Base-by-base conservation (phyloP, 2,329 filamentous ascomycete species). In the Colletotrichum cordylinicola region DNA sequence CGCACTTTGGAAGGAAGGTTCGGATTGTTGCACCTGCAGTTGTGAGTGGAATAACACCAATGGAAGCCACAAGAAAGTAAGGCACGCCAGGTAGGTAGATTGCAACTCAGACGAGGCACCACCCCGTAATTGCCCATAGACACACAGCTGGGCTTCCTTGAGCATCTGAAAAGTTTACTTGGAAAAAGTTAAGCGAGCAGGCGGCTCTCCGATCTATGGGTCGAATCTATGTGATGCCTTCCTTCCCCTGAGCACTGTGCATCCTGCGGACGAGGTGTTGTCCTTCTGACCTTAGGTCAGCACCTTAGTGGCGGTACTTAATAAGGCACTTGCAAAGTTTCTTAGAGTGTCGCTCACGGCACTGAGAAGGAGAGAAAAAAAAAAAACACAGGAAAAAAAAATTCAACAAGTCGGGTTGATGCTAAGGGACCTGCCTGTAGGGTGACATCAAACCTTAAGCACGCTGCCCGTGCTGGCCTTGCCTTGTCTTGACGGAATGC, bases 381-480 rank as follows among this genome's bases (percentile, higher is more conserved):
- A 24, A 12, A 35, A 39, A 24, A 8, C 27, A 27, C n/a, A n/a
- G n/a, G 27, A 31, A 12, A 43, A 43, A 18, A 43, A 31, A 31
- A 6, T 21, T 27, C 6, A 35, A 15, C 18, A 56, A 27, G 29
- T 55, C 48, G 29, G 62, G 18, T 27, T 48, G 29, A 52, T 73
- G 43, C 37, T n/a, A 12, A 60, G 58, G 61, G 61, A 69, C 33
- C 52, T 33, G 65, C 33, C 52, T 33, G 65, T 65, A 52, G 68
- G 68, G 68, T 75, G 68, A 35, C 61, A 72, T 72, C 27, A 67
- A 75, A 72, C 72, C 68, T 75, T 67, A 75, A 75, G 72, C 72
- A 74, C 56, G 43, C 21, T 43, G 48, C 61, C 69, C 48, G 24
- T 62, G 68, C 68, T 64, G 61, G 56, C 56, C 65, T 35, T 67